Percentiles rank a stretch among this genome's conserved stretches.
Conservation (phyloP, 352 stramenopile species). For the Globisporangium perplexum region DNA sequence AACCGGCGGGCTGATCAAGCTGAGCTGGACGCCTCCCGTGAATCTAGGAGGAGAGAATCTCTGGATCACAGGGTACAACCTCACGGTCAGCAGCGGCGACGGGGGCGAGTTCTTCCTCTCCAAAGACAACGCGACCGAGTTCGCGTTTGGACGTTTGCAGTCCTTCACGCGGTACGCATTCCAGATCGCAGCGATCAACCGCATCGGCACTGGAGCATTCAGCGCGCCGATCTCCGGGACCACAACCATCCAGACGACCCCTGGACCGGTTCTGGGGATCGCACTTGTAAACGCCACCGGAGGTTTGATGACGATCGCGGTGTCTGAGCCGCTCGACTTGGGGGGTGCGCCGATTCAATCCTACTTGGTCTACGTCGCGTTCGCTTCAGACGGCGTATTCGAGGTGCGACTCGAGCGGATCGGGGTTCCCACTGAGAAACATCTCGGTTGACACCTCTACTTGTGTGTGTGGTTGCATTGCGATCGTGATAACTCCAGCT, state of each 20-base stretch:
- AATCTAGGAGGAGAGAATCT: constrained; percentile 35
- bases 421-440: neutral
- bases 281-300: constrained; percentile 30
- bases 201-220: constrained; percentile 19
- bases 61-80: constrained; percentile 37
- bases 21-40: constrained; percentile 33
- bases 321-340: constrained; percentile 27
- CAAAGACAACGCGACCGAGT: constrained; percentile 26
- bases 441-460: neutral
- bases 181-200: constrained; percentile 35
- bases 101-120: constrained; percentile 16
- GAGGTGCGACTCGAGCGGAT: neutral
- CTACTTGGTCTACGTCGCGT: constrained; percentile 20
- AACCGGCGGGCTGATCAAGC: constrained; percentile 40
- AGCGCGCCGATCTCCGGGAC: constrained; percentile 9
- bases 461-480: neutral
- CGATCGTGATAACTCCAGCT: constrained; percentile 2
- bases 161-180: constrained; percentile 26
- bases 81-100: constrained; percentile 12
- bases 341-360: constrained; percentile 32
- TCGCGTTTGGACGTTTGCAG: constrained; percentile 21
- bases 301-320: constrained; percentile 30
- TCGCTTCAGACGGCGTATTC: constrained; percentile 1
- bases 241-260: constrained; percentile 37
- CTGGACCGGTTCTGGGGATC: constrained; percentile 20